Base-by-base conservation (phyloP, 163 green algal species). In the Botryococcus braunii region DNA sequence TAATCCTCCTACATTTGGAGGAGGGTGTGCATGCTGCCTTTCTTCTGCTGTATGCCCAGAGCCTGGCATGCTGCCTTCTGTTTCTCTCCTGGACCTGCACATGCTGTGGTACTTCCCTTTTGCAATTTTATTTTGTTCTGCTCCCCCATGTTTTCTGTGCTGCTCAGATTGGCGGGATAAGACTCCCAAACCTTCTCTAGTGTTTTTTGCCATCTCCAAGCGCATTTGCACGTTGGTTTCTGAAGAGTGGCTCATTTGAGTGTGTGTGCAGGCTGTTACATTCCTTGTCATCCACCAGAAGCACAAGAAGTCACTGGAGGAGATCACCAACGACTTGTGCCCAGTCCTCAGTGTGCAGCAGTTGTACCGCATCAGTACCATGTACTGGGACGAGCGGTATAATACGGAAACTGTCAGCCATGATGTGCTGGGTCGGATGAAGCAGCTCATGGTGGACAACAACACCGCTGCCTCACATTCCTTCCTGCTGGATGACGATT, bases 361-460 rank as follows among this genome's bases (percentile, higher is more conserved):
- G 87, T 84, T 99, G 52, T 98, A 98, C 86, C 88, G 93, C 75
- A 97, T 99, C 75, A 63, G 68, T 72, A 98, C 93, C 58, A 98
- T 98, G 94, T 99, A 99, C 88, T 98, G 94, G 94, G 94, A 99
- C 71, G 94, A 98, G 77, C 65, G 81, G 48, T 96, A 95, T 80
- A 87, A 86, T 76, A 99, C 92, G 4, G 92, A 99, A 81, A 97
- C 89, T 21, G 94, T 98, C 55, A 83, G 65, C 37, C 73, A 78
- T 36, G 80, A 92, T 41, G 84, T 89, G 72, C 75, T 88, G 69
- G 66, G 69, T 27, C 67, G 73, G 31, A 93, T 96, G 86, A 91
- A 97, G 81, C 60, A 84, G 69, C 73, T 84, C 2, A 98, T 98
- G 94, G 83, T 89, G 74, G 86, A 96, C 50, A 85, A 87, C 64